Evolutionary conservation across 345 rosid genomes (phyloP).

Genomic region (Moricandia arvensis): DNA sequence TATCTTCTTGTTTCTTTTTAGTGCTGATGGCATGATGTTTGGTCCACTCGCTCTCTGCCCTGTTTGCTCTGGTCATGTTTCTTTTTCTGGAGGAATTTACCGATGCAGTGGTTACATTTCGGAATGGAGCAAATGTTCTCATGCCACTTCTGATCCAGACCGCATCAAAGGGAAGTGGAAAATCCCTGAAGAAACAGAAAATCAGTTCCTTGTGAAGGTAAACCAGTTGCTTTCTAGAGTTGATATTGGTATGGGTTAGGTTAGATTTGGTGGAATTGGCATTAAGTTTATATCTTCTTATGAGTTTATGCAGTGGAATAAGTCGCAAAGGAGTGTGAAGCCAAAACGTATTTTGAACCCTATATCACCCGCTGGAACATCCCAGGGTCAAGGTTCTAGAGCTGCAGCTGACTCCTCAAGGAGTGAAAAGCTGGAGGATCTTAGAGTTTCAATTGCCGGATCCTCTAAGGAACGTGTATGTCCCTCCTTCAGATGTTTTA

Average conservation of each 20-base stretch:
- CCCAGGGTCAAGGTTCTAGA: conserved; percentile 47
- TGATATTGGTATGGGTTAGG: not conserved
- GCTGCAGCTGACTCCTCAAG: conserved; percentile 47
- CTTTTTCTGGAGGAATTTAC: conserved; percentile 73
- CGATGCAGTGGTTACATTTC: conserved; percentile 72
- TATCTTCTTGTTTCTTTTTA: conserved; percentile 33
- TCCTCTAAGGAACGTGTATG: conserved; percentile 60
- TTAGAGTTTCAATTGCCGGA: conserved; percentile 69
- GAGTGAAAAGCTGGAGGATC: conserved; percentile 65
- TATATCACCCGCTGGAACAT: conserved; percentile 38
- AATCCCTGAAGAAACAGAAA: conserved; percentile 66
- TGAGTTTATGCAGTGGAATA: conserved; percentile 71
- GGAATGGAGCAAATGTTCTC: conserved; percentile 93
- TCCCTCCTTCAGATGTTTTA: not conserved
- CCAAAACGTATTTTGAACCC: conserved; percentile 64
- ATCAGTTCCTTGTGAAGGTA: conserved; percentile 71
- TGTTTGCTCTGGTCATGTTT: conserved; percentile 68
- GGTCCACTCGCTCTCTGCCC: conserved; percentile 80
- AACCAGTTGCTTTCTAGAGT: conserved; percentile 8
- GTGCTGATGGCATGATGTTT: conserved; percentile 97
- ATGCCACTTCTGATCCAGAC: conserved; percentile 68
- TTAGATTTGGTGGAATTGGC: conserved; percentile 7
- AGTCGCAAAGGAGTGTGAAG: conserved; percentile 68
- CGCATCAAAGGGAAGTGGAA: conserved; percentile 79
- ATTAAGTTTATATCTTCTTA: conserved; percentile 9